Percentiles rank a stretch among this genome's conserved stretches.
phyloP scores from a whole-genome alignment of 352 stramenopile genomes.

The Phytophthora ramorum region DNA sequence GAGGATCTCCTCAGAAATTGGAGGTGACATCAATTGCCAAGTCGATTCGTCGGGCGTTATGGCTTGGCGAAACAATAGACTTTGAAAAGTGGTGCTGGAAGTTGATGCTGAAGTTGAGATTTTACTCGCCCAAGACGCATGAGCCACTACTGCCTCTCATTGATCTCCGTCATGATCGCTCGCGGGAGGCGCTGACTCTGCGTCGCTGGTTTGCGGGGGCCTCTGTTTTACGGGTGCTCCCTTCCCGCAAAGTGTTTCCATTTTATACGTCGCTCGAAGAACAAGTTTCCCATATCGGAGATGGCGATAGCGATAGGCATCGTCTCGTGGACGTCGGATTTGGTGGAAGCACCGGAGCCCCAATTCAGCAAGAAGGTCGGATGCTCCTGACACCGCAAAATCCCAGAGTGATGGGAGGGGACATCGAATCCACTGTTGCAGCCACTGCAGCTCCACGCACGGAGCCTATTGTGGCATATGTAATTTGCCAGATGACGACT shows the following conservation, averaged over 20 bases:
- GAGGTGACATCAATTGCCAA: slow-evolving; percentile 69
- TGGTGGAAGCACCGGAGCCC: slow-evolving; percentile 40
- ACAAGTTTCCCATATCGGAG: slow-evolving; percentile 33
- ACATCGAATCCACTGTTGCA: slow-evolving; percentile 36
- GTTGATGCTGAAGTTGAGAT: slow-evolving; percentile 82
- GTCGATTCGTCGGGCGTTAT: slow-evolving; percentile 77
- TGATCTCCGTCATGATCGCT: slow-evolving; percentile 75
- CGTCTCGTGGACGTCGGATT: slow-evolving; percentile 5
- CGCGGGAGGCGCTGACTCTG: slow-evolving; percentile 75
- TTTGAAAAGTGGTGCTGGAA: slow-evolving; percentile 89
- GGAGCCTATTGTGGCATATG: slow-evolving; percentile 87
- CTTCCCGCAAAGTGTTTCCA: slow-evolving; percentile 49
- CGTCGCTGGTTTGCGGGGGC: slow-evolving; percentile 74
- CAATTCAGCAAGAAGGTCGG: slow-evolving; percentile 44
- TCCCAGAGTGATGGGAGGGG: slow-evolving; percentile 16
- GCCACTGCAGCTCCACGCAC: slow-evolving; percentile 62
- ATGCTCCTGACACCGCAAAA: slow-evolving; percentile 39
- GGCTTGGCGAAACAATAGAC: slow-evolving; percentile 69
- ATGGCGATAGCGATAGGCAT: neutral
- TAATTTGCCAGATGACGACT: slow-evolving; percentile 83
- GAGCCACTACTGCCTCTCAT: slow-evolving; percentile 76
- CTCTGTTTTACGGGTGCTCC: slow-evolving; percentile 38
- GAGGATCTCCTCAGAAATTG: slow-evolving; percentile 58
- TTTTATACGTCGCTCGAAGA: slow-evolving; percentile 67
- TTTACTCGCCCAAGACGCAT: slow-evolving; percentile 78